These are phyloP conservation scores for Phytopythium montanum DNA, from an alignment of 352 stramenopile genomes.

Conservation along the genomic window DNA sequence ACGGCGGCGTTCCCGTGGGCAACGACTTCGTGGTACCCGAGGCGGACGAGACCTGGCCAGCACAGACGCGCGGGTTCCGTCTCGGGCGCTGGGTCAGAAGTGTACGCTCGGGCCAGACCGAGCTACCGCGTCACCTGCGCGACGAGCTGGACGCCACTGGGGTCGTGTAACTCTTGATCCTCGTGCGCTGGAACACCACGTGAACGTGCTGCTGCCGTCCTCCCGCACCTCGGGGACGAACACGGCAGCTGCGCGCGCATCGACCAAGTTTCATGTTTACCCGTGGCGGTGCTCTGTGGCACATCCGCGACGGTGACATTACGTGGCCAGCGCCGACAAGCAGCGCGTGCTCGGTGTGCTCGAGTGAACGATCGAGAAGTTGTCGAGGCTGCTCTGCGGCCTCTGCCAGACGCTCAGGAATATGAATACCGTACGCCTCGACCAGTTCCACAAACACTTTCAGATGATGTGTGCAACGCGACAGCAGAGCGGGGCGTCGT, in stretches of 20 bases:
- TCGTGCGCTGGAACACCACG: constrained; percentile 60
- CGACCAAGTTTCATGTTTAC: constrained; percentile 76
- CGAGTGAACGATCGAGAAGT: no score
- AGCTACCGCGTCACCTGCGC: constrained; percentile 32
- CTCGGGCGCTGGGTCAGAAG: constrained; percentile 76
- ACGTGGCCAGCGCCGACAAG: constrained; percentile 64
- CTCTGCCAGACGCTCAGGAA: no score
- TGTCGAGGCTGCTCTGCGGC: no score
- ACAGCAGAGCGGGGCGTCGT: no score
- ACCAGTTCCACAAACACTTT: no score
- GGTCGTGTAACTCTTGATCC: constrained; percentile 70
- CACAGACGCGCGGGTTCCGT: constrained; percentile 47
- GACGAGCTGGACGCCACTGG: constrained; percentile 56
- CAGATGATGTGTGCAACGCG: no score
- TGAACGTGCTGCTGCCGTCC: constrained; percentile 61
- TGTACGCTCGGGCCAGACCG: constrained; percentile 40
- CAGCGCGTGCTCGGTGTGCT: constrained; percentile 53
- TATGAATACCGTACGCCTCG: no score
- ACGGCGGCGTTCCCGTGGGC: constrained; percentile 46
- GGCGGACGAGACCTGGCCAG: constrained; percentile 46
- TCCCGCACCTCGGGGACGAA: constrained; percentile 47
- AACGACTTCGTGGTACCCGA: constrained; percentile 73
- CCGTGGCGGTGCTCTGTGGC: constrained; percentile 69
- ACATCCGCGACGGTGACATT: constrained; percentile 85
- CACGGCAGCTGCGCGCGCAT: constrained; percentile 61